Base-by-base conservation (phyloP, 805 yeast species). In the Barnettozyma californica region DNA sequence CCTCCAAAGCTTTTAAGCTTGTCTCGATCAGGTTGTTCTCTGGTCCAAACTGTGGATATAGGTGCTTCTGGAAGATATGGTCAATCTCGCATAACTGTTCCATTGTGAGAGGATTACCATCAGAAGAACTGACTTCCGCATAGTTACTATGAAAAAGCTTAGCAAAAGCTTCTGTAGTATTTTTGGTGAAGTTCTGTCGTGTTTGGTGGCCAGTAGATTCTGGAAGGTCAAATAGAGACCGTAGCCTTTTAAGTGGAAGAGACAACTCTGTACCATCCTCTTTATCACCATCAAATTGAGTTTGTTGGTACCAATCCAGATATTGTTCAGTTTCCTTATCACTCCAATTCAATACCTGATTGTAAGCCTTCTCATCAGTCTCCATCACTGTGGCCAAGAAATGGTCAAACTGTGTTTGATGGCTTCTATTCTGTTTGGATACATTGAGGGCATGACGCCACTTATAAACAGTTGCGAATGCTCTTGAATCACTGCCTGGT, bases 281-380 rank as follows among this genome's bases (percentile, higher is more conserved):
- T 44, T 35, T 61, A 62, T 9, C 68, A n/a, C 37, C 13, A 21
- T 41, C 48, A n/a, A 41, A 23, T 18, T 41, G 45, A 13, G 34
- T 47, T 9, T 19, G 68, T 44, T 70, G 65, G 45, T 77, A 70
- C 80, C 84, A 78, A 20, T 72, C 66, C 25, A 81, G 60, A 60
- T 80, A 84, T 25, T 68, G 61, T 4, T 69, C 69, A 3, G 74
- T 68, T 47, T 75, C 68, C 2, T 58, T 56, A n/a, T 73, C 73
- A 38, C 70, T 65, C 84, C 88, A 80, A 13, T 63, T 60, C 10
- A 71, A 44, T 4, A 81, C 57, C 14, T 72, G 73, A 6, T 61
- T 40, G 43, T 26, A 47, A 9, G 67, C 66, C 2, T 62, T 57
- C 1, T 68, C 60, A 2, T 58, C 61, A 1, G 59, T 49, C 8